Evolutionary conservation across 495 filamentous ascomycete species (phyloP).

Genomic region (Melanomma pulvis-pyrius): DNA sequence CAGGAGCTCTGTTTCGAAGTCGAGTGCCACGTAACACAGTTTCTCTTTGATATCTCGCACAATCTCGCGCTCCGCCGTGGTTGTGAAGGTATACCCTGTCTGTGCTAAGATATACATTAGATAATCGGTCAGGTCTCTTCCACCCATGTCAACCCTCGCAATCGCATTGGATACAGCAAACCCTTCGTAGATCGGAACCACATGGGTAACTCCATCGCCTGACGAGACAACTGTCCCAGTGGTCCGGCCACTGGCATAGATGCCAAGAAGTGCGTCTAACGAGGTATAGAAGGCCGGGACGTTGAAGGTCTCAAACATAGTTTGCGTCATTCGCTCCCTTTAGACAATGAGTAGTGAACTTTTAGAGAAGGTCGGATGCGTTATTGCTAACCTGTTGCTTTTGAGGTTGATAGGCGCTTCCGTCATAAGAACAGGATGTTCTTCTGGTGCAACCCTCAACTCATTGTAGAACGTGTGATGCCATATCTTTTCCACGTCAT

Average conservation of each 20-base stretch:
- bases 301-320: slow-evolving; percentile 99
- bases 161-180: slow-evolving; percentile 99
- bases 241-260: slow-evolving; percentile 99
- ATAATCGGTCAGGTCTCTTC: slow-evolving; percentile 99
- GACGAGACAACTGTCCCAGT: slow-evolving; percentile 99
- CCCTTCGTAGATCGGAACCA: slow-evolving; percentile 99
- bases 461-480: slow-evolving; percentile 99
- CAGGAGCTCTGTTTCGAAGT: slow-evolving; percentile 99
- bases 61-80: slow-evolving; percentile 99
- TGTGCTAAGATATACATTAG: slow-evolving; percentile 99
- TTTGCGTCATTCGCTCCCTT: slow-evolving; percentile 99
- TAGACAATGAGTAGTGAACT: too few relatives aligned
- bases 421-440: slow-evolving; percentile 98
- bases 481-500: slow-evolving; percentile 99
- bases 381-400: slow-evolving; percentile 99
- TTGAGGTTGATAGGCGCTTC: slow-evolving; percentile 99
- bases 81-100: slow-evolving; percentile 99
- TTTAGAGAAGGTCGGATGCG: too few relatives aligned
- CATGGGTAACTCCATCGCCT: slow-evolving; percentile 99
- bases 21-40: slow-evolving; percentile 98
- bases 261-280: slow-evolving; percentile 97
- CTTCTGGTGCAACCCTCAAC: slow-evolving; percentile 98
- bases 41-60: slow-evolving; percentile 99
- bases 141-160: slow-evolving; percentile 99
- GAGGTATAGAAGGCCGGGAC: slow-evolving; percentile 99